Evolutionary conservation across 1,139 yeast species (phyloP), one percentile per base, ranked within the genome.

Genomic region (Suhomyces anneliseae): DNA sequence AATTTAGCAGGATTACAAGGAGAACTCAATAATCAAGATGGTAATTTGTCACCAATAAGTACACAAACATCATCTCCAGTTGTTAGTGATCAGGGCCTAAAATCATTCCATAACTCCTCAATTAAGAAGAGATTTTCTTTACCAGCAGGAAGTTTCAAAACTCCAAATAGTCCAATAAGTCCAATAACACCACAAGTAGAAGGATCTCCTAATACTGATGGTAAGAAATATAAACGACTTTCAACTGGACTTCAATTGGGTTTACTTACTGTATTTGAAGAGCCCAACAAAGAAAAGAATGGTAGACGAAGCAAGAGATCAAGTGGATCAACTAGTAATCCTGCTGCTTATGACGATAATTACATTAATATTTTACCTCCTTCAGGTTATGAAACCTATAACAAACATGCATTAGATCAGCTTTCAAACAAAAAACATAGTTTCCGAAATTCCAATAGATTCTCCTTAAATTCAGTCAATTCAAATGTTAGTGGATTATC

Each of bases 401-500:
- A 74, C 47, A 72, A 69, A 52, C 56, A 64, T 4, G 65, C 79
- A 2, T 56, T 73, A 10, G 79, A 74, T 33, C 58, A 64, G 45
- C 53, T 64, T 45, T 55, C 67, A 11, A 59, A 54, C 43, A 52
- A 45, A 34, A 54, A 47, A 24, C 38, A 43, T n/a, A 46, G 47
- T 26, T 39, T 49, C n/a, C 38, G 61, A 10, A 57, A 59, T 34
- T 49, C 61, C 12, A 63, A 64, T 48, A 58, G 79, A 39, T 73
- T 65, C 48, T 73, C 78, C 0, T 53, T 73, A 39, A 72, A 70
- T 47, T 74, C 79, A 11, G 60, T 70, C 49, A 69, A 62, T 47
- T 74, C 78, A 10, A 74, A 74, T 51, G 55, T 74, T 11, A 71
- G 78, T 43, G 78, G 78, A 1, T 47, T 74, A 34, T 66, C 77